These are phyloP conservation scores for Penicillium dipodomyicola DNA, from an alignment of 495 filamentous ascomycete species.

Conservation along the genomic window DNA sequence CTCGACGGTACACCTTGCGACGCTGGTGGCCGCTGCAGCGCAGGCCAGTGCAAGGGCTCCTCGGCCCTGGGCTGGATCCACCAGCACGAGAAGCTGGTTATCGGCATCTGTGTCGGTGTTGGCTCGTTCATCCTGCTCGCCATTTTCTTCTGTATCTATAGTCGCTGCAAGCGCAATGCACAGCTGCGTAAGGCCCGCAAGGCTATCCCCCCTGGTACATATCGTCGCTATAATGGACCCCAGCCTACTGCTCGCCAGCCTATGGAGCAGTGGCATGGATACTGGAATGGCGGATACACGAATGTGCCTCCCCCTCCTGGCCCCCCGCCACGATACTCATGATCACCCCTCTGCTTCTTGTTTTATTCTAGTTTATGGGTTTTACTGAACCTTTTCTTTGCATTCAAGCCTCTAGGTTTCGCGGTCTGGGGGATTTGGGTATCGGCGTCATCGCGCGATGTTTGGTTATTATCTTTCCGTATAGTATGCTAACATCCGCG, in stretches of 20 bases:
- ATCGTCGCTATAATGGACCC: slow-evolving; percentile 25
- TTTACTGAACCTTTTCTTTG: not conserved
- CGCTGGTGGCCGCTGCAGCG: slow-evolving; percentile 73
- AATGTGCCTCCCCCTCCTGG: slow-evolving; percentile 24
- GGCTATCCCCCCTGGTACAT: slow-evolving; percentile 24
- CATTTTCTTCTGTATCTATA: slow-evolving; percentile 58
- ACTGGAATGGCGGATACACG: slow-evolving; percentile 27
- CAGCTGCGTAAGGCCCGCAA: slow-evolving; percentile 33
- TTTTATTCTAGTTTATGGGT: not conserved
- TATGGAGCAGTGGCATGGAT: slow-evolving; percentile 31
- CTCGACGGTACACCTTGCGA: slow-evolving; percentile 88
- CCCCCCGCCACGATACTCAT: slow-evolving; percentile 18
- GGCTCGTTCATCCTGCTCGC: slow-evolving; percentile 65
- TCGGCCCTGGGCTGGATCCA: slow-evolving; percentile 64
- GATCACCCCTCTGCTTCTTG: slow-evolving; percentile 12
- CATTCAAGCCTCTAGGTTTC: not conserved
- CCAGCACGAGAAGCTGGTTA: slow-evolving; percentile 70
- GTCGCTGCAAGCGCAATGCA: slow-evolving; percentile 39
- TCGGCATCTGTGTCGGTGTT: slow-evolving; percentile 66
- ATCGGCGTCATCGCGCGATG: slow-evolving; percentile 8
- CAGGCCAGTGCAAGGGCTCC: slow-evolving; percentile 68
- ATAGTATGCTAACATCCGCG: not conserved
- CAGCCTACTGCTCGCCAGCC: slow-evolving; percentile 24
- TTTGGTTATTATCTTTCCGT: not conserved
- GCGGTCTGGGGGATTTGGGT: not conserved